These are phyloP conservation scores for Catunica adiposa DNA, from an alignment of 2,329 filamentous ascomycete species.

Conservation along the genomic window DNA sequence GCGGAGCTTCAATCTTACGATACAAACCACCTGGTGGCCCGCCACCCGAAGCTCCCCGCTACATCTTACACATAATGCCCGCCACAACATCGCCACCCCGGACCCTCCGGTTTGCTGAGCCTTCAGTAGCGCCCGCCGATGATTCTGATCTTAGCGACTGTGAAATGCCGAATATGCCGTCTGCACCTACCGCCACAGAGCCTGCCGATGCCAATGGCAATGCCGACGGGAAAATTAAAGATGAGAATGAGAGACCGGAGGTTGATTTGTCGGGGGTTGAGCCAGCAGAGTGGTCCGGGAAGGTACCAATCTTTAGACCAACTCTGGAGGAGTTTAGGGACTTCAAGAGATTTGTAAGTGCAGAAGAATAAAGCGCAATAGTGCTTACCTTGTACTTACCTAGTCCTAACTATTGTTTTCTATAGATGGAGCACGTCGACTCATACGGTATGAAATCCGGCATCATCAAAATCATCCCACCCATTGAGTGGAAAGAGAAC, in stretches of 20 bases:
- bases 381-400: too few relatives aligned
- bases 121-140: conserved; percentile 1
- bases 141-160: conserved; percentile 52
- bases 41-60: too few relatives aligned
- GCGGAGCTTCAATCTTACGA: too few relatives aligned
- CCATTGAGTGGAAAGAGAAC: conserved; percentile 76
- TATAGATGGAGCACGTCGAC: conserved; percentile 64
- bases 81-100: background rate
- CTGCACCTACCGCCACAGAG: conserved; percentile 16
- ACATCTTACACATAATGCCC: background rate
- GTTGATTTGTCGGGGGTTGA: conserved; percentile 61
- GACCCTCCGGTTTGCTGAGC: background rate
- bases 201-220: background rate
- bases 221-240: background rate
- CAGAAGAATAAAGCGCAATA: conserved; percentile 11
- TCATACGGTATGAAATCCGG: conserved; percentile 94
- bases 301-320: conserved; percentile 85
- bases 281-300: conserved; percentile 81
- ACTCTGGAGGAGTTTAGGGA: conserved; percentile 89
- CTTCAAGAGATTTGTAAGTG: conserved; percentile 73
- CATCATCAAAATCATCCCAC: conserved; percentile 90
- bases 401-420: too few relatives aligned
- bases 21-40: too few relatives aligned
- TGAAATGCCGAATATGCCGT: conserved; percentile 34
- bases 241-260: conserved; percentile 17